Evolutionary conservation across 2,329 filamentous ascomycete species (phyloP), one percentile per base, ranked within the genome.

Genomic region (Colletotrichum falcatum): DNA sequence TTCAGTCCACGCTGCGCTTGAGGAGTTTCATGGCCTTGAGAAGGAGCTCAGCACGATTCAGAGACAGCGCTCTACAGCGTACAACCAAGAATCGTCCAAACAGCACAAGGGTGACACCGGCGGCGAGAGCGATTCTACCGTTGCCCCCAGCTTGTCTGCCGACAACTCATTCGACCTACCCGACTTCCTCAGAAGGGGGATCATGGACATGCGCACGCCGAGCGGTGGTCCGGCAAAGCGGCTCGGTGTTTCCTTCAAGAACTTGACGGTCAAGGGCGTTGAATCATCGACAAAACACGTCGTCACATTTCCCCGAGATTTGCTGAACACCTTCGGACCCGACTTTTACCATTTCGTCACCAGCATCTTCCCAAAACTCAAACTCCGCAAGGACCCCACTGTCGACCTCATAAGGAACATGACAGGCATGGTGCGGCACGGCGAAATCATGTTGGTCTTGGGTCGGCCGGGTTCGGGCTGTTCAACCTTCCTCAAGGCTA

Each of bases 271-370:
- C 35, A 90, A 92, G 78, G 93, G 93, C 23, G 82, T 90, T 9
- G 89, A 90, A 51, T 89, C 88, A 16, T 90, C 89, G 0, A 85
- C 91, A 0, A 88, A 88, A 0, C 92, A 92, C 73, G 92, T 92
- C 33, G 89, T 89, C 71, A 94, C 92, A 0, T 81, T 95, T 0
- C 92, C 93, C 0, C 87, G 93, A 73, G 93, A 93, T 3, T 85
- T 95, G 46, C 72, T 94, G 5, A 92, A 92, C 28, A 94, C 92
- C 0, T 95, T 96, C 77, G 93, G 93, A 0, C 93, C 93, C 0
- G 93, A 95, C 78, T 81, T 95, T 1, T 95, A 93, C 78, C 86
- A 83, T 28, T 81, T 93, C 8, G 74, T 94, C 18, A 80, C 79
- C 37, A 74, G 77, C 2, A 79, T 78, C 56, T 74, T 86, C 7